Base-by-base conservation (phyloP, 2,329 filamentous ascomycete genomes). In the Aureobasidium subglaciale region DNA sequence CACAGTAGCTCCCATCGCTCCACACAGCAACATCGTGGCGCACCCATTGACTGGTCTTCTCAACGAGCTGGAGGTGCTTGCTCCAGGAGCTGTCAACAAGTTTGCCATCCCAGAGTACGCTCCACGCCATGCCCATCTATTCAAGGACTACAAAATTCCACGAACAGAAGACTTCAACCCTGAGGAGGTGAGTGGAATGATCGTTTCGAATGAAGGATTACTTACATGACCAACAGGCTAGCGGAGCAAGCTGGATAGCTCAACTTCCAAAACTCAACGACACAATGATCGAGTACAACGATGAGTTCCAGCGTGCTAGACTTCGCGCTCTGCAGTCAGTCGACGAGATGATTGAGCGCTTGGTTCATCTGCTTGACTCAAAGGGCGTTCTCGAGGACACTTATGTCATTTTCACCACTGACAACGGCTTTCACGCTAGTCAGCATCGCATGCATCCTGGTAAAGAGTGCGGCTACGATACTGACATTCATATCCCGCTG, bases 391-490 rank as follows among this genome's bases (percentile, higher is more conserved):
- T 75, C n/a, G 68, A 75, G 5, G 71, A 72, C 0, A 73, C 81
- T 0, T 82, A 80, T n/a, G 70, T 87, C 1, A 74, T 87, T 13
- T 83, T 82, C 55, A 78, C 82, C 25, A 78, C 80, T 0, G 70
- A 84, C 62, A 84, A 84, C 55, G 81, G 81, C 0, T 84, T 77
- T 60, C 82, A 84, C 56, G 77, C 84, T 38, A 75, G 79, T 2
- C 79, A 84, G 45, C 81, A 84, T 59, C 73, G 81, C 2, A 65
- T 84, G 15, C 76, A 75, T 1, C 79, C 81, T 0, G 81, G 80
- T 0, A 84, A 84, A 61, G 73, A 76, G 9, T 82, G 79, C 56
- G 77, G 75, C 0, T 82, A 77, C 54, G 81, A 84, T 32, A 78
- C 81, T 49, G 81, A 84, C 58, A 78, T 84, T 58, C 77, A 80